Percentiles rank a stretch among this genome's conserved stretches.
Evolutionary conservation across 106 monocot species (phyloP).

Genomic region (Platanthera guangdongensis): DNA sequence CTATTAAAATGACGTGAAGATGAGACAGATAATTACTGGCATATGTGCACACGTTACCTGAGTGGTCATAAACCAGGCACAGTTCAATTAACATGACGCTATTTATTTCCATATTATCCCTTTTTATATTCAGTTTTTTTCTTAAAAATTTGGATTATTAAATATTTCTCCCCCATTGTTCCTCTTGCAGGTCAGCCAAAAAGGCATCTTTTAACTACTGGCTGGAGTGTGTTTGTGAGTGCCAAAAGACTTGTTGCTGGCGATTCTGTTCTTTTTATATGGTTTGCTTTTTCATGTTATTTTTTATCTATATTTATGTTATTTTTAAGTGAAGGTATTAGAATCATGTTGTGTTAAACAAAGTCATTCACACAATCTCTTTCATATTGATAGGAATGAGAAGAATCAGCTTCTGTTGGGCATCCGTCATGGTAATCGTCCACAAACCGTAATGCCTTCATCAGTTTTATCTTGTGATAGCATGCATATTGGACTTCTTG

Average conservation of each 20-base stretch:
- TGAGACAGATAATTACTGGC: no score
- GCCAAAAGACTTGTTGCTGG: conserved; percentile 27
- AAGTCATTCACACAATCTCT: background rate
- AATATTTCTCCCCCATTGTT: background rate
- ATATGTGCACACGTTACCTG: no score
- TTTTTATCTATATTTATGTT: background rate
- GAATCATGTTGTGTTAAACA: background rate
- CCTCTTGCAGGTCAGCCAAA: conserved; percentile 22
- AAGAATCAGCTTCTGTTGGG: conserved; percentile 25
- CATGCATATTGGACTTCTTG: conserved; percentile 33
- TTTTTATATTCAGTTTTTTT: no score
- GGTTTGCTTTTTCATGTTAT: conserved; percentile 7
- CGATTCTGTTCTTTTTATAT: conserved; percentile 26
- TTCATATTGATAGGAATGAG: conserved; percentile 17
- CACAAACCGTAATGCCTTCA: conserved; percentile 29
- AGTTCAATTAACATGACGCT: no score
- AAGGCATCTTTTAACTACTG: conserved; percentile 29
- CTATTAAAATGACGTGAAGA: no score
- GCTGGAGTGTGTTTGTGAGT: conserved; percentile 33
- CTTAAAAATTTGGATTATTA: no score
- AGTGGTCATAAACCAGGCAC: no score
- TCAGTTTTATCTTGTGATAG: conserved; percentile 31
- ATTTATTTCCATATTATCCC: no score
- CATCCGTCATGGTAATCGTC: conserved; percentile 22
- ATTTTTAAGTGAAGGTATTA: background rate